These are phyloP conservation scores for Sequoiadendron giganteum DNA, from an alignment of 75 land plant genomes.

Conservation along the genomic window DNA sequence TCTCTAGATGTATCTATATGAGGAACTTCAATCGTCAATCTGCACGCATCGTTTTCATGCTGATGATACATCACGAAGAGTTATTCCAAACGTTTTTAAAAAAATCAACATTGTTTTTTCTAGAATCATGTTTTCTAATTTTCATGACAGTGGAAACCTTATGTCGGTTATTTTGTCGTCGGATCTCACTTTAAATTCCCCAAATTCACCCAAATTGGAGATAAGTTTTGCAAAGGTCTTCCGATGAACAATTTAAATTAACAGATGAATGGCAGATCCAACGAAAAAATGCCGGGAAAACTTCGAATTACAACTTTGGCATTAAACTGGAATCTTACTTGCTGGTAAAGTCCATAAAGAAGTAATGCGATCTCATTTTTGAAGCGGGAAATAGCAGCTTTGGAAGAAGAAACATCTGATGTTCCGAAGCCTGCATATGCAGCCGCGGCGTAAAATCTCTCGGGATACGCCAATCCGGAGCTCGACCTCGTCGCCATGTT, in stretches of 20 bases:
- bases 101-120: too few relatives aligned
- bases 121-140: too few relatives aligned
- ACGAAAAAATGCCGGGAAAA: neutral
- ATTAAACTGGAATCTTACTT: conserved; percentile 27
- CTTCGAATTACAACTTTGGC: neutral
- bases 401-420: conserved; percentile 27
- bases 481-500: conserved; percentile 47
- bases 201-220: neutral
- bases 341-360: conserved; percentile 73
- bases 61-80: too few relatives aligned
- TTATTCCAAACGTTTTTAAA: too few relatives aligned
- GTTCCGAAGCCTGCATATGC: conserved; percentile 81
- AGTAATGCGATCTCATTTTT: conserved; percentile 51
- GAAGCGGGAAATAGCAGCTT: conserved; percentile 43
- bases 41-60: too few relatives aligned
- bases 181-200: conserved; percentile 6
- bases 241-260: neutral
- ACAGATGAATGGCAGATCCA: neutral
- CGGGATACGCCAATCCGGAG: conserved; percentile 86
- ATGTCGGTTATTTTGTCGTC: neutral
- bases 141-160: neutral
- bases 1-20: too few relatives aligned
- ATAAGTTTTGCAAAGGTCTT: neutral
- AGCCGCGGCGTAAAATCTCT: conserved; percentile 91
- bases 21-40: too few relatives aligned